Base-by-base conservation (phyloP, 176 grass and related monocot species). In the Calamus simplicifolius region DNA sequence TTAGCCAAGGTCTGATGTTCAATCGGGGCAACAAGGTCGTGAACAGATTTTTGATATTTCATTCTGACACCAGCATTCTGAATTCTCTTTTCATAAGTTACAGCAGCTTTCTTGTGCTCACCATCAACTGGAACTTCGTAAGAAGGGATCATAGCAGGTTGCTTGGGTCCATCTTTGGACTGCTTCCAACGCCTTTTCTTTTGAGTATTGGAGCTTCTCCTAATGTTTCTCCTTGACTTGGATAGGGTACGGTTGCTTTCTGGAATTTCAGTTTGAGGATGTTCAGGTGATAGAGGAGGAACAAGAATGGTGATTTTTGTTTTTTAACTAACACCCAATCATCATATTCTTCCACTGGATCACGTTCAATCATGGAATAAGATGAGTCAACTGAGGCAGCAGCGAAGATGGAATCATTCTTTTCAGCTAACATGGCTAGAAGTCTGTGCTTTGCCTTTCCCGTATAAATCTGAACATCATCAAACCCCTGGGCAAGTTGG, bases 261-360 rank as follows among this genome's bases (percentile, higher is more conserved):
- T 18, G 7, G 30, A 18, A 6, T 28, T 18, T 49, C 57, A 43
- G 29, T 21, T 66, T 61, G 54, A 26, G 27, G 28, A n/a, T 28
- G 28, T 58, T 15, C 50, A 21, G 69, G 54, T 61, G 75, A 58
- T 50, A 54, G 27, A 25, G 68, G 68, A 27, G 76, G 76, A 51
- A 79, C 29, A 21, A 65, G 51, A 53, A 79, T 73, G 52, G 56
- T 67, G 62, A 79, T 79, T 66, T 79, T 66, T 59, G 76, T 67
- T 67, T 79, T 29, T 73, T 79, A 16, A 79, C 68, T 27, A 79
- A 18, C 19, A 79, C 68, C 76, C 76, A 79, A 27, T 71, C 67
- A 26, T 72, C 30, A 28, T 73, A 43, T 50, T 71, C 29, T 29
- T 57, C 58, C 61, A 56, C 66, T 19, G 26, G 18, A 15, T 30